phyloP scores from a whole-genome alignment of 73 alveolate genomes.

The Paramecium biaurelia region DNA sequence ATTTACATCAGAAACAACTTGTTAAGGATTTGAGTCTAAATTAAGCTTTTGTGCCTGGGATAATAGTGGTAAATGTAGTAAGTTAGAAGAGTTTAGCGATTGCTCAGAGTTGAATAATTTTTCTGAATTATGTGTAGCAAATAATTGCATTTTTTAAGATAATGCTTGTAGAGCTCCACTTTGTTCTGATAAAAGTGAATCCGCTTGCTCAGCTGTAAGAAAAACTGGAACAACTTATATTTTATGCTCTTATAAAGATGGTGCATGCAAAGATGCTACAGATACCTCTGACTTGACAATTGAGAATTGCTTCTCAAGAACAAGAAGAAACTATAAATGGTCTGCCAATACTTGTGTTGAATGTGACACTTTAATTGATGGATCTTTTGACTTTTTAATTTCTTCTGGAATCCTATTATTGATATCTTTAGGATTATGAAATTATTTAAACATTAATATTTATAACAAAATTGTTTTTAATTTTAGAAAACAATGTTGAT shows the following conservation, averaged over 20 bases:
- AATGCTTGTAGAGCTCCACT: background rate
- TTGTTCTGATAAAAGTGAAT: background rate
- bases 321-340: background rate
- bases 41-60: background rate
- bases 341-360: background rate
- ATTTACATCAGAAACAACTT: background rate
- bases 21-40: background rate
- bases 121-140: background rate
- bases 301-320: background rate
- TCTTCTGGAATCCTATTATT: background rate
- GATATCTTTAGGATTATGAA: background rate
- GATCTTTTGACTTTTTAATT: background rate
- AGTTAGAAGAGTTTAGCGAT: background rate
- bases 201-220: background rate
- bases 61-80: background rate
- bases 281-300: background rate
- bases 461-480: too few species aligned
- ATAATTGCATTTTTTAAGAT: background rate
- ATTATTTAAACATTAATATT: too few species aligned
- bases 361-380: background rate
- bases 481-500: too few species aligned
- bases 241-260: background rate
- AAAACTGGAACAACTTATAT: background rate
- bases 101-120: background rate
- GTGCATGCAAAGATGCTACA: background rate